Conservation (phyloP, 495 filamentous ascomycete species). For the Tuber melanosporum region DNA sequence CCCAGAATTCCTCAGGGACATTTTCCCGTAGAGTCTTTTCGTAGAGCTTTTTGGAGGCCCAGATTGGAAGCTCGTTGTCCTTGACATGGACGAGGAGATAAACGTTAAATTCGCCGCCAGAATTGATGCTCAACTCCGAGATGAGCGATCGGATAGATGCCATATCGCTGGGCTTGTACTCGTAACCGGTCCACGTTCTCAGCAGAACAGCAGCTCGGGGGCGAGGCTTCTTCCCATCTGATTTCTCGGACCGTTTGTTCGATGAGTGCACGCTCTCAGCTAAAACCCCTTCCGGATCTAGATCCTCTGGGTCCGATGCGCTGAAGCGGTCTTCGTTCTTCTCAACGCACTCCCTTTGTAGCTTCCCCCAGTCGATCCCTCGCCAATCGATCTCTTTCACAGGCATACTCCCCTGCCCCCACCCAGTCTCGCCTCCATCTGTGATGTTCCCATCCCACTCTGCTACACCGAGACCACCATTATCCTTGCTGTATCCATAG, state of each 20-base stretch:
- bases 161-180: constrained; percentile 64
- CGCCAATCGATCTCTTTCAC: constrained; percentile 55
- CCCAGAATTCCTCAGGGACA: constrained; percentile 78
- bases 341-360: constrained; percentile 59
- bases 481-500: constrained; percentile 67
- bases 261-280: background rate
- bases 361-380: constrained; percentile 59
- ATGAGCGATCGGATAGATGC: constrained; percentile 66
- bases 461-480: constrained; percentile 75
- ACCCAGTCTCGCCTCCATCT: constrained; percentile 61
- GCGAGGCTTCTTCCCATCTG: constrained; percentile 42
- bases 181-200: constrained; percentile 60
- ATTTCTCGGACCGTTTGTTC: background rate
- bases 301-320: constrained; percentile 8
- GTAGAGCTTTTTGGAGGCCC: constrained; percentile 51
- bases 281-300: background rate
- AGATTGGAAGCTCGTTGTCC: constrained; percentile 53
- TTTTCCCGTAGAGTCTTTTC: constrained; percentile 54
- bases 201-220: constrained; percentile 63
- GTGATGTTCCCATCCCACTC: constrained; percentile 73
- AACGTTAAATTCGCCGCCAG: constrained; percentile 71
- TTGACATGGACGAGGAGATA: constrained; percentile 70
- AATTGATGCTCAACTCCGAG: constrained; percentile 62
- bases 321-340: constrained; percentile 58
- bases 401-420: constrained; percentile 31